Evolutionary conservation across 495 filamentous ascomycete species (phyloP).

Genomic region (Tirmania nivea): DNA sequence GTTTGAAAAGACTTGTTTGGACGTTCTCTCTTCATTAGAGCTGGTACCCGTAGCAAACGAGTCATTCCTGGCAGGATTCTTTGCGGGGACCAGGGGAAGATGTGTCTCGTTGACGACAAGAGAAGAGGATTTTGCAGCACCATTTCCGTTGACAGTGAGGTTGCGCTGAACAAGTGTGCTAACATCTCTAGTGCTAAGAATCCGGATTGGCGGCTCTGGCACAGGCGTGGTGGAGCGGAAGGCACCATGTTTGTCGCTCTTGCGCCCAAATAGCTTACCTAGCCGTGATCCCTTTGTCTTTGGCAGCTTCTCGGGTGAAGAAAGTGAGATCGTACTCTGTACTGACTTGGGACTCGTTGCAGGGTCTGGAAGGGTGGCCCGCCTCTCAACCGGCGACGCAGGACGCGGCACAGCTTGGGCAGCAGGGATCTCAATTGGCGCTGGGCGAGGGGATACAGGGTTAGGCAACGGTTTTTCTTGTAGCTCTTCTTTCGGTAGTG

Average conservation of each 20-base stretch:
- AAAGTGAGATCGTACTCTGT: neutral
- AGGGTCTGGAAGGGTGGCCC: neutral
- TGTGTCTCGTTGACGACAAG: neutral
- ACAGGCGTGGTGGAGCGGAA: neutral
- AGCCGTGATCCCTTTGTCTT: neutral
- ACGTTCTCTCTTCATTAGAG: constrained; percentile 39
- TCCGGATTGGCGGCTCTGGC: neutral
- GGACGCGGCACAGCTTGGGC: neutral
- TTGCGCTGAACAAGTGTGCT: neutral
- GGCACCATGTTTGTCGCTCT: neutral
- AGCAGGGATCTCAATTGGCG: neutral
- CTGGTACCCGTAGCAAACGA: constrained; percentile 31
- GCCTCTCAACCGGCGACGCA: neutral
- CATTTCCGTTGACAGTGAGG: neutral
- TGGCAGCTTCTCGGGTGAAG: neutral
- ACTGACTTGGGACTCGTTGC: neutral
- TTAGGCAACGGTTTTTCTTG: neutral
- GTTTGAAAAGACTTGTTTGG: constrained; percentile 50
- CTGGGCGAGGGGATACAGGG: neutral
- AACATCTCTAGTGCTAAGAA: neutral
- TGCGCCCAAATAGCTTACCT: neutral
- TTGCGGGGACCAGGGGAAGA: neutral
- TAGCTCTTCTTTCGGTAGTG: neutral
- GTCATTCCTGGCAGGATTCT: constrained; percentile 25
- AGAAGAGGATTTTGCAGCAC: neutral